Conservation (phyloP, 306 rosid species). For the Chamaecrista fasciculata region DNA sequence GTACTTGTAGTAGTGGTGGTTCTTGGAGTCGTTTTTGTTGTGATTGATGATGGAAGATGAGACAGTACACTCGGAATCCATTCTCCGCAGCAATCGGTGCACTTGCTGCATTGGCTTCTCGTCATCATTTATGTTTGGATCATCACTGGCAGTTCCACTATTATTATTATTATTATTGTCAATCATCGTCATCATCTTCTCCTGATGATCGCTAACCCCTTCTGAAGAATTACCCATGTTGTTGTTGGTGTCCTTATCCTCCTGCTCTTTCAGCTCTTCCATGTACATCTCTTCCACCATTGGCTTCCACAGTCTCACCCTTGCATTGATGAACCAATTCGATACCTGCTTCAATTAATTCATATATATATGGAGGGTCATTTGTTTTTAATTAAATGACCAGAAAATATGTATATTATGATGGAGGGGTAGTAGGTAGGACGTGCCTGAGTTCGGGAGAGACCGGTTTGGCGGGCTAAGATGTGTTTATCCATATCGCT, state of each 20-base stretch:
- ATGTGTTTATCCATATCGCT: slow-evolving; percentile 76
- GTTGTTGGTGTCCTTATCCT: neutral
- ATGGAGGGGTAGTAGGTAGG: too few relatives aligned
- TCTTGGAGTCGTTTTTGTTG: slow-evolving; percentile 32
- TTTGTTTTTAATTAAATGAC: too few relatives aligned
- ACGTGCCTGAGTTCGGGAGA: slow-evolving; percentile 81
- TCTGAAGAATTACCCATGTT: slow-evolving; percentile 49
- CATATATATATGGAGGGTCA: neutral
- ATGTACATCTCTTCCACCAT: slow-evolving; percentile 85
- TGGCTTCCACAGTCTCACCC: slow-evolving; percentile 82
- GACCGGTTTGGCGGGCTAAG: slow-evolving; percentile 80
- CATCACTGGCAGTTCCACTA: too few relatives aligned
- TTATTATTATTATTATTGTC: too few relatives aligned
- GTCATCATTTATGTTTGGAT: slow-evolving; percentile 50
- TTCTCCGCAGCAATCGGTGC: slow-evolving; percentile 55
- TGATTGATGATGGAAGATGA: slow-evolving; percentile 64
- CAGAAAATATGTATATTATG: too few relatives aligned
- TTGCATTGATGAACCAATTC: slow-evolving; percentile 78
- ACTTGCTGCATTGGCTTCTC: slow-evolving; percentile 46
- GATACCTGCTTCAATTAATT: slow-evolving; percentile 51
- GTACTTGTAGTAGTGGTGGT: slow-evolving; percentile 5
- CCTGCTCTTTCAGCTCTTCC: slow-evolving; percentile 57
- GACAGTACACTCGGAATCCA: slow-evolving; percentile 61
- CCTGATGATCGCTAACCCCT: slow-evolving; percentile 32
- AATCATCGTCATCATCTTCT: too few relatives aligned